Evolutionary conservation across 306 rosid genomes (phyloP).

Genomic region (Gillenia trifoliata): DNA sequence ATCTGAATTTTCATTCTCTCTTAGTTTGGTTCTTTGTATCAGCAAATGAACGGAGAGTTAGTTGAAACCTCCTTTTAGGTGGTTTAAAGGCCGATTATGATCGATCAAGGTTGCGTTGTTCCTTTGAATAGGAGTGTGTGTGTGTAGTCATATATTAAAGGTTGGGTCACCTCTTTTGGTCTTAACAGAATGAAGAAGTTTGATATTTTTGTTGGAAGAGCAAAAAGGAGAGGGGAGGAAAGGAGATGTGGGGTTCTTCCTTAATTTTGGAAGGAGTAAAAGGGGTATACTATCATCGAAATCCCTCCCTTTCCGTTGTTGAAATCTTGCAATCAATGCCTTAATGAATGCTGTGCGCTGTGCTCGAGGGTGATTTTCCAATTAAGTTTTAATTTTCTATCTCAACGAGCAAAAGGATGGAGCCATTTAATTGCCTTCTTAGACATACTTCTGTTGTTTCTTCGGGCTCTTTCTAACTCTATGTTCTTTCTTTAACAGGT

Average conservation of each 20-base stretch:
- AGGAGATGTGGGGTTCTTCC: neutral
- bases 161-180: neutral
- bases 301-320: neutral
- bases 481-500: constrained; percentile 45
- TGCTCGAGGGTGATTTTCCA: neutral
- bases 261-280: neutral
- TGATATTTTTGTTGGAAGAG: neutral
- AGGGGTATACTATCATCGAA: neutral
- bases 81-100: neutral
- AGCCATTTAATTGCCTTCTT: neutral
- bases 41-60: neutral
- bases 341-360: neutral
- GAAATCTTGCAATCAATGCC: neutral
- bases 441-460: neutral
- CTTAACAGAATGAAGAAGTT: neutral
- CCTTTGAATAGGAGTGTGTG: neutral
- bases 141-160: neutral
- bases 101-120: neutral
- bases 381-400: neutral
- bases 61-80: neutral
- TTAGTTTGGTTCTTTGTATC: neutral
- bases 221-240: neutral
- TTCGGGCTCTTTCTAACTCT: constrained; percentile 3
- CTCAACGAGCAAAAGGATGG: neutral
- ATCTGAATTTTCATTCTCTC: neutral